These are phyloP conservation scores for Sporothrix brasiliensis DNA, from an alignment of 2,329 filamentous ascomycete genomes.

Conservation along the genomic window DNA sequence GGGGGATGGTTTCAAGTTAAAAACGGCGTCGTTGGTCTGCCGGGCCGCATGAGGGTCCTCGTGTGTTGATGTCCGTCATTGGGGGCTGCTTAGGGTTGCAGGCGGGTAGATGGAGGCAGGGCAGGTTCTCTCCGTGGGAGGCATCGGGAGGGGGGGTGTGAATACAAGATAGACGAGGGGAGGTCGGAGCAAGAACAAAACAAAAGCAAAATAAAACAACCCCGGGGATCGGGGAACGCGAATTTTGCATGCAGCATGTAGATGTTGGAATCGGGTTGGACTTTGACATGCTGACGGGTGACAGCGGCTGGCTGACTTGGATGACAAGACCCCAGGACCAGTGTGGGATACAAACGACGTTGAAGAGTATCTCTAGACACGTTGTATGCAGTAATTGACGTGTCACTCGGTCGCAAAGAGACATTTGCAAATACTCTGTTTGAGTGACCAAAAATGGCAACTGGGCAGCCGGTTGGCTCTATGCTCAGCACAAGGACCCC, in stretches of 20 bases:
- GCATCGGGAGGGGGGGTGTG: not conserved
- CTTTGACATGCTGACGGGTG: not conserved
- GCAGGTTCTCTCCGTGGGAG: not conserved
- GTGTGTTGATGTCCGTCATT: not conserved
- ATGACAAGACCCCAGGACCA: not conserved
- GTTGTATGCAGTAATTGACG: not conserved
- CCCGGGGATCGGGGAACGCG: not conserved
- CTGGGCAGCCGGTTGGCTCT: constrained; percentile 3
- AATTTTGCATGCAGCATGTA: not conserved
- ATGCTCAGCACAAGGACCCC: constrained; percentile 2
- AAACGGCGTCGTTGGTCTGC: not conserved
- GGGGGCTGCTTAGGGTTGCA: not conserved
- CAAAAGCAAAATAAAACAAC: not conserved
- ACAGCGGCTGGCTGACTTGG: not conserved
- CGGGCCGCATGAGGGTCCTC: not conserved
- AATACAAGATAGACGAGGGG: not conserved
- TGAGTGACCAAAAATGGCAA: not conserved
- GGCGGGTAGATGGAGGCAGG: constrained; percentile 22
- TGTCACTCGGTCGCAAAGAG: not conserved
- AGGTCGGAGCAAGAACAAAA: not conserved
- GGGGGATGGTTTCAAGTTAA: constrained; percentile 8
- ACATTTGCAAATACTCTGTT: no score
- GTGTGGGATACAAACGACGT: not conserved
- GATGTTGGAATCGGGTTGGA: not conserved
- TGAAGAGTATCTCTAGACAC: not conserved